phyloP scores from a whole-genome alignment of 345 rosid species.

The Odontarrhena argentea region DNA sequence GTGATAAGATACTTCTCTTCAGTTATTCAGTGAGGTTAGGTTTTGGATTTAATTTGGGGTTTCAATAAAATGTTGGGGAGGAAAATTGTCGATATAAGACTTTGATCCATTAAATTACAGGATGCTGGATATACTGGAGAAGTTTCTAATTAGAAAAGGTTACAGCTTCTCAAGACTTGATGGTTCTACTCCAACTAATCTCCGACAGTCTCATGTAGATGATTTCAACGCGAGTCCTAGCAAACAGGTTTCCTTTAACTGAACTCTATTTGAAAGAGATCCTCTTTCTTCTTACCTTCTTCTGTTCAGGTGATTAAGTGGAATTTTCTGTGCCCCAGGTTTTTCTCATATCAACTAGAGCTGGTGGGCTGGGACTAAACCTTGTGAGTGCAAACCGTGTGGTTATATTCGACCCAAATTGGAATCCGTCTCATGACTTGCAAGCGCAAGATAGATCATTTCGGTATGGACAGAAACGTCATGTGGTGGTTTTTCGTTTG shows the following conservation, averaged over 20 bases:
- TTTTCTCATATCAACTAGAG: constrained; percentile 96
- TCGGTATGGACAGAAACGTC: constrained; percentile 93
- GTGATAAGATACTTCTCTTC: constrained; percentile 93
- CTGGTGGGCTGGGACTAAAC: constrained; percentile 98
- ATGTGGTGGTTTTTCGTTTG: constrained; percentile 89
- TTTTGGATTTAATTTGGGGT: not conserved
- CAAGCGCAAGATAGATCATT: constrained; percentile 97
- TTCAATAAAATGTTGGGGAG: not conserved
- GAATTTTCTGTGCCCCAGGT: constrained; percentile 52
- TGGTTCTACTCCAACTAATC: constrained; percentile 84
- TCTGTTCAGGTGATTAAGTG: constrained; percentile 4
- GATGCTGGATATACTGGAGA: constrained; percentile 94
- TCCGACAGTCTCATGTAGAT: constrained; percentile 82
- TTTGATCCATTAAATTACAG: constrained; percentile 44
- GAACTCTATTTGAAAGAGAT: constrained; percentile 6
- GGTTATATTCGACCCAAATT: constrained; percentile 93
- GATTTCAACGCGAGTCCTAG: constrained; percentile 92
- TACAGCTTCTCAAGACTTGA: constrained; percentile 89
- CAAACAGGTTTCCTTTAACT: constrained; percentile 58
- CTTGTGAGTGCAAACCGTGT: constrained; percentile 95
- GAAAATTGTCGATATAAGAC: not conserved
- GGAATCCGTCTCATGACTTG: constrained; percentile 95
- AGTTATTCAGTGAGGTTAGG: constrained; percentile 91
- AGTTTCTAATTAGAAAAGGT: constrained; percentile 85
- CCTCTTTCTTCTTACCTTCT: not conserved